Percentiles rank a stretch among this genome's conserved stretches.
These are phyloP conservation scores for Gossypium lobatum DNA, from an alignment of 441 rosid species.

Conservation along the genomic window DNA sequence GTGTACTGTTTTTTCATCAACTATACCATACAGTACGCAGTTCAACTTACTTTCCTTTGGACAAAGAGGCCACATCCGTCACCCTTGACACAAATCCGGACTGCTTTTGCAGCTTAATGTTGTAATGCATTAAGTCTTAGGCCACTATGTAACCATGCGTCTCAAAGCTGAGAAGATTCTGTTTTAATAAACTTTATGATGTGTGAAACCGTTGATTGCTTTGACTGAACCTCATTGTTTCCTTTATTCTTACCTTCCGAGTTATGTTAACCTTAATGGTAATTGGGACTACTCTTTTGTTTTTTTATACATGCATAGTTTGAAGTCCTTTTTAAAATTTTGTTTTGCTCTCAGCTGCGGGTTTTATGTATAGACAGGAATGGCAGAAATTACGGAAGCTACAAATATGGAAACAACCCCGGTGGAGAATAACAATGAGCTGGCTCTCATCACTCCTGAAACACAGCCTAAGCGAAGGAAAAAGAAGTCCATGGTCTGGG, in stretches of 20 bases:
- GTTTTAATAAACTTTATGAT: not conserved
- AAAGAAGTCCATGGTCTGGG: conserved; percentile 79
- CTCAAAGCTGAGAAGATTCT: not conserved
- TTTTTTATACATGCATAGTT: not conserved
- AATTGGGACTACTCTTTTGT: not conserved
- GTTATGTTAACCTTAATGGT: not conserved
- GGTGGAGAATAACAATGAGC: conserved; percentile 4
- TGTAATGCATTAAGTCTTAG: not conserved
- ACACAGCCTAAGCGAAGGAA: conserved; percentile 65
- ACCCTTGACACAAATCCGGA: not conserved
- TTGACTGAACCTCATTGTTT: not conserved
- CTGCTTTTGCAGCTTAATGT: not conserved
- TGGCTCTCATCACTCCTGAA: conserved; percentile 30
- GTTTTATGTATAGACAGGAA: not conserved
- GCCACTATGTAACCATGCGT: not conserved
- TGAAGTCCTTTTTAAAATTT: not conserved
- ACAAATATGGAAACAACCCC: not conserved
- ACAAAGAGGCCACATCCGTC: not conserved
- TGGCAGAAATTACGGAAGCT: not conserved
- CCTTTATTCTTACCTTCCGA: not conserved
- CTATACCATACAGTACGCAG: not conserved
- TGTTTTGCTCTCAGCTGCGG: not conserved
- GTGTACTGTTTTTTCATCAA: not conserved
- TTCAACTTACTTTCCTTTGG: not conserved
- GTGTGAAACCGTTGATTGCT: not conserved